Evolutionary conservation across 1,284 basidiomycete species (phyloP), one percentile per base, ranked within the genome.

Genomic region (Rhodofomes roseus): DNA sequence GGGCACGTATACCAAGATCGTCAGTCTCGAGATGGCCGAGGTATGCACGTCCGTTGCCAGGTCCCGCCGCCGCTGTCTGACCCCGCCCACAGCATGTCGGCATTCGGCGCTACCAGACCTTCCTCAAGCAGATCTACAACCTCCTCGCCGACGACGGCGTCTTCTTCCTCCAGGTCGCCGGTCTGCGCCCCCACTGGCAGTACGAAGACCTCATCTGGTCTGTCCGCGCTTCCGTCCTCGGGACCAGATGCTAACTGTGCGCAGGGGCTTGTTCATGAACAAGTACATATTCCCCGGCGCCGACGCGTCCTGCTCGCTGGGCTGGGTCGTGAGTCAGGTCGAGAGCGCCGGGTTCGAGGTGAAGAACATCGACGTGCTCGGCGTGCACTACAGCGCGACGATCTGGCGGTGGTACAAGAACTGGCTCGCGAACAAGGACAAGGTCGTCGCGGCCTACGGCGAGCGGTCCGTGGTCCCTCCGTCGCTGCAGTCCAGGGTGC

Each of bases 281-380:
- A 96, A 95, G 72, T 96, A 96, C 68, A 76, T 98, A 73, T 99
- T 98, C 89, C 96, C 97, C 56, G 96, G 97, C 71, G 97, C 97
- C 8, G 96, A 99, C 70, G 96, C 96, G 0, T 93, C 89, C 7
- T 94, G 93, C 74, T 92, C 95, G 44, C 88, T 99, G 57, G 94
- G 93, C 60, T 99, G 96, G 96, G 95, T 98, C 61, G 85, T 99
- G 63, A 84, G 78, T 54, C 81, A 92, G 76, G 83, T 93, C 60
- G 96, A 99, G 77, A 80, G 81, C 54, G 95, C 93, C 63, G 96
- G 96, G 60, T 99, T 98, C 69, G 97, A 99, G 76, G 88, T 99
- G 65, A 98, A 97, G 81, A 92, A 91, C 66, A 81, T 96, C 66
- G 97, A 99, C 68, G 96, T 99, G 51, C 87, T 98, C 41, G 94